Percentiles rank a stretch among this genome's conserved stretches.
These are phyloP conservation scores for Cucumis hystrix DNA, from an alignment of 306 rosid genomes.

Conservation along the genomic window DNA sequence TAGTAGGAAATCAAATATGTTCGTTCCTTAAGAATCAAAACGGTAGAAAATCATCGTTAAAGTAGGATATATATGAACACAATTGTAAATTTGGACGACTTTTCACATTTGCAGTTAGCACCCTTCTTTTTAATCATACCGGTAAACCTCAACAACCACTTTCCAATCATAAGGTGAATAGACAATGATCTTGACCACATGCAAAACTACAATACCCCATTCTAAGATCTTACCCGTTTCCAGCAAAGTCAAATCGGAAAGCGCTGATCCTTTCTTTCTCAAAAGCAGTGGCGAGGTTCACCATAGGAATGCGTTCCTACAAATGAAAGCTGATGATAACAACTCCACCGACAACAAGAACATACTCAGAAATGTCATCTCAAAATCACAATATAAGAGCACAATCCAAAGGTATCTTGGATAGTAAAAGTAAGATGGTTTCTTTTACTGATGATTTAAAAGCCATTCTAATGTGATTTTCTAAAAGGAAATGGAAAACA, in stretches of 20 bases:
- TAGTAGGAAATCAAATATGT: background rate
- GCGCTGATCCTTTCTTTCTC: constrained; percentile 43
- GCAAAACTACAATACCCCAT: background rate
- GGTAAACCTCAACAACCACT: background rate
- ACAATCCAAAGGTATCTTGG: background rate
- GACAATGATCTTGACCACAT: background rate
- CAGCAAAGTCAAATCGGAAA: constrained; percentile 81
- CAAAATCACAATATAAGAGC: background rate
- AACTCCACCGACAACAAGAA: background rate
- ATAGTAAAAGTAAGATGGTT: background rate
- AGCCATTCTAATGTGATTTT: background rate
- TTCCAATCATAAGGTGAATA: background rate
- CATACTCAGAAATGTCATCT: background rate
- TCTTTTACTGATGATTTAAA: background rate
- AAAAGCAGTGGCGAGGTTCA: constrained; percentile 57
- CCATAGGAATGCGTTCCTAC: constrained; percentile 82
- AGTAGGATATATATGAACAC: background rate
- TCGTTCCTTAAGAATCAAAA: background rate
- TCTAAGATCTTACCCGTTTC: constrained; percentile 61
- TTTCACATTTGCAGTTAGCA: background rate
- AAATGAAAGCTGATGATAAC: background rate
- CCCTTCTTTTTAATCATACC: background rate
- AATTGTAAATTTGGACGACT: background rate
- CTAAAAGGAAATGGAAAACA: background rate
- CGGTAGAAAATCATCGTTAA: background rate